A percentile compares a stretch with the other conserved stretches of the same genome.
Evolutionary conservation across 371 early-diverging fungal genomes (phyloP).

Genomic region (Lichtheimia ramosa): DNA sequence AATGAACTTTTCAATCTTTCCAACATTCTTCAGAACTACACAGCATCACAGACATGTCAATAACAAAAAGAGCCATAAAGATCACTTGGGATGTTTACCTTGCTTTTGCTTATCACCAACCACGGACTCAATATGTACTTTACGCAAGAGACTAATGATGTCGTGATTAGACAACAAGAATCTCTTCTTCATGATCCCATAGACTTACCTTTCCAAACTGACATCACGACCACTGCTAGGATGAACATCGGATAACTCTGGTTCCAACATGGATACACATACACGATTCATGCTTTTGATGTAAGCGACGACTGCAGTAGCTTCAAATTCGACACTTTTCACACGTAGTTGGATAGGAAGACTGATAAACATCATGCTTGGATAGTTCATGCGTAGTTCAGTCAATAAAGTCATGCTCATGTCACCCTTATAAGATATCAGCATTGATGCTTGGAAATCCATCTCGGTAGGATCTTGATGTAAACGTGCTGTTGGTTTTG

Average conservation of each 20-base stretch:
- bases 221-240: slow-evolving; percentile 14
- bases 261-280: slow-evolving; percentile 88
- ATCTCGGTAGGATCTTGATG: slow-evolving; percentile 29
- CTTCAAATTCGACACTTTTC: slow-evolving; percentile 84
- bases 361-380: slow-evolving; percentile 87
- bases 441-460: slow-evolving; percentile 79
- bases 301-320: slow-evolving; percentile 85
- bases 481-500: slow-evolving; percentile 6
- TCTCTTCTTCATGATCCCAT: neutral
- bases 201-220: slow-evolving; percentile 34
- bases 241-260: slow-evolving; percentile 46
- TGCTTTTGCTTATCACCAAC: slow-evolving; percentile 89
- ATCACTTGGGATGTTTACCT: slow-evolving; percentile 45
- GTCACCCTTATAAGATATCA: slow-evolving; percentile 81
- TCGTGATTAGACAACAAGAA: neutral
- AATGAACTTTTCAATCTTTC: slow-evolving; percentile 88
- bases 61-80: neutral
- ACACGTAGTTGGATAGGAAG: slow-evolving; percentile 85
- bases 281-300: slow-evolving; percentile 71
- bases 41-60: neutral
- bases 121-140: slow-evolving; percentile 83
- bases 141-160: slow-evolving; percentile 60
- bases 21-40: slow-evolving; percentile 87
- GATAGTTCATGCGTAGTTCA: slow-evolving; percentile 90
- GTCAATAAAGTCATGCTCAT: slow-evolving; percentile 84